Evolutionary conservation across 495 filamentous ascomycete species (phyloP), one percentile per base, ranked within the genome.

Genomic region (Geoglossum glabrum): DNA sequence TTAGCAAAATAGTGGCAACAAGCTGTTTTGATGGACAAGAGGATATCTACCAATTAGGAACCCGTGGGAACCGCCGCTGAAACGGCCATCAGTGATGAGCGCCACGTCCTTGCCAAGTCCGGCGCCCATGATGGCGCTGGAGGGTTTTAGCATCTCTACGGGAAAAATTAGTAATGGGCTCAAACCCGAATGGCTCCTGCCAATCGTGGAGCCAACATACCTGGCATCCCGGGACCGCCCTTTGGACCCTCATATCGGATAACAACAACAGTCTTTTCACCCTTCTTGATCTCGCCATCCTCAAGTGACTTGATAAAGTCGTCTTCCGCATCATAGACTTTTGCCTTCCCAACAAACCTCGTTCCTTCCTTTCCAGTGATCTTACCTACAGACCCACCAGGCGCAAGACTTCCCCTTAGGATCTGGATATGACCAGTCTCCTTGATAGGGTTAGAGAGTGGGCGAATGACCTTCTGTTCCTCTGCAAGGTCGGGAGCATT

Each of bases 361-460:
- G 83, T 76, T 23, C 92, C 92, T 69, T 98, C 92, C 72, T 98
- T 98, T 60, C 92, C 92, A 9, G 92, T 98, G 70, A 98, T 98
- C 75, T 98, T 98, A 60, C 90, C 92, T 15, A 98, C 92, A 61
- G 79, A 85, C 55, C 92, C 92, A 59, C 85, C 92, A 0, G 92
- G 92, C 1, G 92, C 87, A 28, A 98, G 78, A 6, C 83, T 84
- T 34, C 92, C 92, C 55, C 89, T 85, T 21, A 98, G 79, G 68
- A 98, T 98, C 72, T 95, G 90, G 67, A 98, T 94, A 71, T 97
- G 92, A 54, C 92, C 92, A 3, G 88, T 95, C 28, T 73, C 61
- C 73, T 98, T 97, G 77, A 98, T 90, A 26, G 92, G 93, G 68
- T 94, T 82, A 68, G 76, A 84, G 59, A 97, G 71, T 3, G 92